phyloP scores from a whole-genome alignment of 1,284 basidiomycete genomes.

The Trichosporon sp. region DNA sequence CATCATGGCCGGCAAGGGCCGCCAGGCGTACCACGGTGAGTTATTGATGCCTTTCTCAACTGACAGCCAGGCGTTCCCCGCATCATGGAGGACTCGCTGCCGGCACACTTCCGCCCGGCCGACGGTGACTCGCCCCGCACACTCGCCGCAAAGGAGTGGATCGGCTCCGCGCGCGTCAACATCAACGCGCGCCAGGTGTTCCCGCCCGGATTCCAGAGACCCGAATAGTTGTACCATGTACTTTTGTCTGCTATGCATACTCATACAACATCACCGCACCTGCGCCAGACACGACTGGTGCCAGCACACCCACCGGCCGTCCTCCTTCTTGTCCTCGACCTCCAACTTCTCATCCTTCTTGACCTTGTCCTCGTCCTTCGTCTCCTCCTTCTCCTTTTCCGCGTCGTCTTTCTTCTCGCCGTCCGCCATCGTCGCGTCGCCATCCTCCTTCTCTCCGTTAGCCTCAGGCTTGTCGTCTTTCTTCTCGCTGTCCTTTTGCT shows the following conservation, averaged over 20 bases:
- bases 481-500: background rate
- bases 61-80: conserved; percentile 67
- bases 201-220: conserved; percentile 34
- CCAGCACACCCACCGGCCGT: conserved; percentile 18
- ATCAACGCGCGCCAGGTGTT: conserved; percentile 79
- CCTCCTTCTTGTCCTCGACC: conserved; percentile 2
- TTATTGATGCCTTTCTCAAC: background rate
- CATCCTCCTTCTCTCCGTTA: conserved; percentile 38
- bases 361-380: conserved; percentile 36
- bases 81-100: conserved; percentile 72
- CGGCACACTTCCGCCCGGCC: conserved; percentile 56
- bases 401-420: conserved; percentile 1
- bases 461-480: background rate
- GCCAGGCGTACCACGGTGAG: conserved; percentile 78
- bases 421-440: background rate
- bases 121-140: conserved; percentile 29
- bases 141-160: conserved; percentile 58
- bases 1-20: conserved; percentile 81
- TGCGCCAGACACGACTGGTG: conserved; percentile 9
- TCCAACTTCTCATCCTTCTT: background rate
- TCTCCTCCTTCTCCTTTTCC: background rate
- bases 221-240: background rate
- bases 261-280: background rate
- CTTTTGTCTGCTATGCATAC: background rate
- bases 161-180: conserved; percentile 59